Base-by-base conservation (phyloP, 2,329 filamentous ascomycete genomes). In the Metarhizium anisopliae region DNA sequence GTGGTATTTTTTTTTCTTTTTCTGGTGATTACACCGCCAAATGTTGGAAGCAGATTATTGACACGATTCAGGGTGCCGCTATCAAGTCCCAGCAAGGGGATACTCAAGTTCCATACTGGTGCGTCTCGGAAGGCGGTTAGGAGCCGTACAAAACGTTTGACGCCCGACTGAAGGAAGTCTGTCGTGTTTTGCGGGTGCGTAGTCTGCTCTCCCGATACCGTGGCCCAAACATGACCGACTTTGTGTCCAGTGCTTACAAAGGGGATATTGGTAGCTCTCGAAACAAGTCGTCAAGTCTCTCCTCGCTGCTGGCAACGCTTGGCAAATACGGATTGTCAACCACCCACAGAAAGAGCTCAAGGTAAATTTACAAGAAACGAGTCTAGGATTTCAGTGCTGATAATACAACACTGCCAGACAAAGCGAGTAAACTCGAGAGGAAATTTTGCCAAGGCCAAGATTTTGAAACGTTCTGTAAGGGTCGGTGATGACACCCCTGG, bases 61-160 rank as follows among this genome's bases (percentile, higher is more conserved):
- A 2, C 18, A 16, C 8, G 11, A n/a, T 18, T 10, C 29, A 63
- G 59, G 50, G 60, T 50, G 53, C 60, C 40, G 63, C 66, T 11
- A 53, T 65, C 6, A n/a, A 56, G 13, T 62, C 65, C 6, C 65
- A 68, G 55, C 62, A 64, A 47, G 66, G 65, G n/a, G 51, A 56
- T 18, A 59, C 62, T 4, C 61, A 59, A 40, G 55, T 64, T 53
- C 57, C 61, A 50, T 55, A 54, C 52, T 67, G 64, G 64, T 66
- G 62, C 55, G 61, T 57, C 55, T 60, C 62, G 51, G 64, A 67
- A 47, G 64, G 65, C 51, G 60, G 59, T 29, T 68, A 64, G 66
- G 66, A 67, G 60, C 60, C 63, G 55, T 66, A 64, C 55, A 40
- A 50, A 45, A 59, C 61, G 43, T 62, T 67, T 50, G 53, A 51